phyloP scores from a whole-genome alignment of 2,329 filamentous ascomycete genomes.

The Monascus ruber region DNA sequence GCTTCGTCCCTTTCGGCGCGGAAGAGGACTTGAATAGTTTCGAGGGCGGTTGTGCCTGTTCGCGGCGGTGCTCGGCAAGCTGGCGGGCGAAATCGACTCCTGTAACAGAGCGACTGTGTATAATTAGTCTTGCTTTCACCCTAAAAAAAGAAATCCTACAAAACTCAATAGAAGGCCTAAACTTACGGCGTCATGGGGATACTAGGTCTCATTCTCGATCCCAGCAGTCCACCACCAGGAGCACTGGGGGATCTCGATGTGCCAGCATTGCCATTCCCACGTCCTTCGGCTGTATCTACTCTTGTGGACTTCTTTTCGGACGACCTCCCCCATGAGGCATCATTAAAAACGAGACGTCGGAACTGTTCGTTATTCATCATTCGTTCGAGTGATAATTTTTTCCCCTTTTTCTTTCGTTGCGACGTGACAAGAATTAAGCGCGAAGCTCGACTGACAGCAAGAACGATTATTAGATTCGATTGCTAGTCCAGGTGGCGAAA shows the following conservation, averaged over 20 bases:
- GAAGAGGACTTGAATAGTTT: constrained; percentile 67
- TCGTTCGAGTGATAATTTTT: too few species aligned
- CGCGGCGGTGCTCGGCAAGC: constrained; percentile 60
- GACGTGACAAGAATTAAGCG: too few species aligned
- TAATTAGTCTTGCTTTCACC: constrained; percentile 3
- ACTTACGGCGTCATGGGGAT: constrained; percentile 91
- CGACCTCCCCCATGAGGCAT: constrained; percentile 19
- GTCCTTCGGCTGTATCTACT: constrained; percentile 3
- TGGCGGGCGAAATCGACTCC: constrained; percentile 70
- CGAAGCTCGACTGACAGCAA: too few species aligned
- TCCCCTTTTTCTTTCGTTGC: too few species aligned
- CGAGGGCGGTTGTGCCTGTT: constrained; percentile 39
- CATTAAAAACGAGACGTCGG: constrained; percentile 60
- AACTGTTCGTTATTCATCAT: constrained; percentile 95
- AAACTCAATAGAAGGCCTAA: background rate
- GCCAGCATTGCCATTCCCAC: constrained; percentile 10
- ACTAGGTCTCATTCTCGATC: constrained; percentile 65
- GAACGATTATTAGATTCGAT: too few species aligned
- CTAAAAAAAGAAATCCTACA: background rate
- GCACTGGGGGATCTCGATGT: too few species aligned
- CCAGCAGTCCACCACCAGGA: constrained; percentile 46
- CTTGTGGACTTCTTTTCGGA: constrained; percentile 20
- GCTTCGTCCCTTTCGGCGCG: constrained; percentile 69
- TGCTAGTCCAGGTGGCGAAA: too few species aligned
- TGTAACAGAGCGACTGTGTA: constrained; percentile 52